Evolutionary conservation across 2,329 filamentous ascomycete species (phyloP), one percentile per base, ranked within the genome.

Genomic region (Fusarium robinianum): DNA sequence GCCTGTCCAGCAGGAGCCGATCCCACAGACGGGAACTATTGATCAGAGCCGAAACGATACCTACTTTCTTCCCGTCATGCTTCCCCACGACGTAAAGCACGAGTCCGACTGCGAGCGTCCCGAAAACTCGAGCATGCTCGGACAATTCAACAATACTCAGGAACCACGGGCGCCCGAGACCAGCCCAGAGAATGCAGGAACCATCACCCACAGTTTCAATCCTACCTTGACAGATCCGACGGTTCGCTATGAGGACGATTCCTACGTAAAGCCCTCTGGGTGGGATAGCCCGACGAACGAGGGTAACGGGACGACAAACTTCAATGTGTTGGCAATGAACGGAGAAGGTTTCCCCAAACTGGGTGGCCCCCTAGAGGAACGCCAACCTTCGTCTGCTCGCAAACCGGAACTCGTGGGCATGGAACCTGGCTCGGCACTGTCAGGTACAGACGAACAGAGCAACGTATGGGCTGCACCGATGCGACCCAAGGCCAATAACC

Each of bases 401-500:
- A 27, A 38, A 30, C 29, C 52, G 17, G 55, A 53, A 23, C 57
- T 55, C 6, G 44, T 53, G 6, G 44, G 45, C 16, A 57, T 55
- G 11, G 57, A 59, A 12, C 50, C 48, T 11, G 57, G 57, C 26
- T 59, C 55, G 8, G 30, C 51, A 15, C 41, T 59, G 23, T 38
- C 55, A 11, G 47, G 45, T 24, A 50, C 55, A 10, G 61, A 60
- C 26, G 53, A 64, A 25, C 46, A 63, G 27, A 53, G 62, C 17
- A 53, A 49, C 31, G 58, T 29, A 29, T 17, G n/a, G n/a, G n/a
- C 31, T 12, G 32, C 26, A 6, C 39, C 54, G 10, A 43, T 53
- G 8, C 61, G 67, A 23, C 64, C 65, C 3, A 53, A 57, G 1
- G 55, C 58, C 7, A 49, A 57, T 34, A 57, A 53, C 37, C 34